Percentiles rank a stretch among this genome's conserved stretches.
These are phyloP conservation scores for Primulina eburnea DNA, from an alignment of 257 asterid species.

Conservation along the genomic window DNA sequence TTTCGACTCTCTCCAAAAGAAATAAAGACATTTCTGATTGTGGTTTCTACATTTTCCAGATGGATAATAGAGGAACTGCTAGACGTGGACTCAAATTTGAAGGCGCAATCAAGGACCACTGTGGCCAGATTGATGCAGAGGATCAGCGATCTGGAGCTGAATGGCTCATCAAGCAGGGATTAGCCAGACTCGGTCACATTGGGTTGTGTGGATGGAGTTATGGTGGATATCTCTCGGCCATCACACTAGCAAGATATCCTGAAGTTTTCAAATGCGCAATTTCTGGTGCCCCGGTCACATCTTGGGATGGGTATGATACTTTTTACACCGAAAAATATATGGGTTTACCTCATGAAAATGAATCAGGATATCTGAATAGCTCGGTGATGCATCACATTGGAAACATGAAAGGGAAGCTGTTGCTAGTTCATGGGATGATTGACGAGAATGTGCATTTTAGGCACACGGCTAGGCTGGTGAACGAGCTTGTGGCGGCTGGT, in stretches of 20 bases:
- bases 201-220: slow-evolving; percentile 98
- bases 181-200: slow-evolving; percentile 57
- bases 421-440: slow-evolving; percentile 92
- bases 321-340: slow-evolving; percentile 86
- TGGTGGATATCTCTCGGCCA: slow-evolving; percentile 92
- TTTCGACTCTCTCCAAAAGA: background rate
- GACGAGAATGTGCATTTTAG: slow-evolving; percentile 95
- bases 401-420: slow-evolving; percentile 62
- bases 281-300: slow-evolving; percentile 94
- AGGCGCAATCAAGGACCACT: slow-evolving; percentile 72
- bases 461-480: slow-evolving; percentile 89
- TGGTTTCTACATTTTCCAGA: slow-evolving; percentile 41
- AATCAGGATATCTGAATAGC: slow-evolving; percentile 43
- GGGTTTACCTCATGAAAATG: slow-evolving; percentile 74
- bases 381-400: slow-evolving; percentile 66
- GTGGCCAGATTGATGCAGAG: slow-evolving; percentile 71
- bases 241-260: slow-evolving; percentile 65
- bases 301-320: slow-evolving; percentile 94
- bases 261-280: slow-evolving; percentile 66
- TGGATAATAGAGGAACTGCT: slow-evolving; percentile 95
- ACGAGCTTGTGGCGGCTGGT: slow-evolving; percentile 65
- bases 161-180: slow-evolving; percentile 71
- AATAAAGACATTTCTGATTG: slow-evolving; percentile 15
- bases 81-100: slow-evolving; percentile 86
- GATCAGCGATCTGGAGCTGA: slow-evolving; percentile 82